Evolutionary conservation across 495 filamentous ascomycete species (phyloP), one percentile per base, ranked within the genome.

Genomic region (Hypoxylon lienhwacheense): DNA sequence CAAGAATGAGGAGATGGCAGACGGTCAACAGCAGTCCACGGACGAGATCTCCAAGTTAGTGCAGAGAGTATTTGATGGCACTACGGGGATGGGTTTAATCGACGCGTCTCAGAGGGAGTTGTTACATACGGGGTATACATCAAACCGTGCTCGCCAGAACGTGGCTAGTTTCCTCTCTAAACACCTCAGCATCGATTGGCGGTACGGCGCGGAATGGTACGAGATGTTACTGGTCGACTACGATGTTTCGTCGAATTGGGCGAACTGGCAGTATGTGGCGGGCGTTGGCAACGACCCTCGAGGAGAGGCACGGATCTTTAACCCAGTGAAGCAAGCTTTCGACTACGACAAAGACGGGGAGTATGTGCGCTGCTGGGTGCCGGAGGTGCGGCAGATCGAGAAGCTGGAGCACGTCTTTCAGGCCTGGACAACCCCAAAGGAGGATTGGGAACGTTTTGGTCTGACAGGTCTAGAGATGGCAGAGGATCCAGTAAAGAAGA

Each of bases 171-270:
- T 85, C 64, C 71, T 89, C n/a, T 64, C 84, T 8, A 87, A 86
- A 55, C 84, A 87, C 54, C 71, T 89, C 7, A 70, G 74, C n/a
- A 77, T 90, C 19, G 87, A 89, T 71, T 90, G 87, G 87, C 77
- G 85, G 5, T 70, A 87, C 17, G 87, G 87, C 3, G 86, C 84
- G 3, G 87, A 90, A 65, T 90, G 85, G 85, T 89, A 88, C 64
- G 87, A 89, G 64, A 77, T 74, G 53, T 61, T 83, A 47, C 76
- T 89, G 7, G 71, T 82, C 22, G 87, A 89, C 61, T 89, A 89
- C 64, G 87, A 90, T 55, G 71, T 86, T 7, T 77, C 77, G 25
- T 83, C 74, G 36, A 89, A 90, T 63, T 90, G 85, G 85, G 82
- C 82, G 28, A 89, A 88, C 59, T 90, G 85, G 87, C 85, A 88